phyloP scores from a whole-genome alignment of 2,329 filamentous ascomycete genomes.

The Cercospora sp. region DNA sequence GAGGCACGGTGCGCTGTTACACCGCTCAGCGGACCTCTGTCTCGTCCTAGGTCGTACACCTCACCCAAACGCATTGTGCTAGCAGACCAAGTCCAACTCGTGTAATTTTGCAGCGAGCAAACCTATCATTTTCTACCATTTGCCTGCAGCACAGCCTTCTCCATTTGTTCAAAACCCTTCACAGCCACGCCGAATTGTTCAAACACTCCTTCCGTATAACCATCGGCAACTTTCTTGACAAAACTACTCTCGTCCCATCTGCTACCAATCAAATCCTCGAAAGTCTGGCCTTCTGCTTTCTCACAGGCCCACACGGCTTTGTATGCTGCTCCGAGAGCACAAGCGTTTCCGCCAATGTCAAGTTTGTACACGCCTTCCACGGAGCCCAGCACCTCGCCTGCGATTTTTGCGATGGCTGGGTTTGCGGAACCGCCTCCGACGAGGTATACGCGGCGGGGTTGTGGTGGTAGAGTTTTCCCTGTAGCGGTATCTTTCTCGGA shows the following conservation, averaged over 20 bases:
- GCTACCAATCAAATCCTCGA: slow-evolving; percentile 81
- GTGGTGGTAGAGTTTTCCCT: slow-evolving; percentile 64
- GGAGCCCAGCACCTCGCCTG: slow-evolving; percentile 85
- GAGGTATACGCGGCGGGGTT: slow-evolving; percentile 87
- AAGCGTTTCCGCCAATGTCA: slow-evolving; percentile 93
- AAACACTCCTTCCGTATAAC: slow-evolving; percentile 74
- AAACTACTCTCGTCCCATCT: slow-evolving; percentile 85
- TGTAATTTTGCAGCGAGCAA: not conserved
- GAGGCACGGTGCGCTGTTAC: not conserved
- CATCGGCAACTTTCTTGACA: slow-evolving; percentile 77
- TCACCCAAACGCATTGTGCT: not conserved
- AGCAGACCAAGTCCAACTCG: not conserved
- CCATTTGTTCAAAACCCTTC: slow-evolving; percentile 74
- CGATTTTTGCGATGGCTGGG: slow-evolving; percentile 79
- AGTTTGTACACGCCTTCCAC: slow-evolving; percentile 88
- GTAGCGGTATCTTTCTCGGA: slow-evolving; percentile 44
- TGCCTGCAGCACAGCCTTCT: slow-evolving; percentile 60
- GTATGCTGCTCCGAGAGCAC: slow-evolving; percentile 89
- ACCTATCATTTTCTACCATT: not conserved
- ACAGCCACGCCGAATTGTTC: slow-evolving; percentile 76
- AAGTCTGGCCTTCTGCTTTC: slow-evolving; percentile 59
- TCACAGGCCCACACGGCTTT: slow-evolving; percentile 94
- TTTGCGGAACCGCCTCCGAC: slow-evolving; percentile 91
- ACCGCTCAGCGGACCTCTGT: not conserved
- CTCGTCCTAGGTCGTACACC: not conserved